Base-by-base conservation (phyloP, 2,329 filamentous ascomycete species). In the Tolypocladium endophyticum region DNA sequence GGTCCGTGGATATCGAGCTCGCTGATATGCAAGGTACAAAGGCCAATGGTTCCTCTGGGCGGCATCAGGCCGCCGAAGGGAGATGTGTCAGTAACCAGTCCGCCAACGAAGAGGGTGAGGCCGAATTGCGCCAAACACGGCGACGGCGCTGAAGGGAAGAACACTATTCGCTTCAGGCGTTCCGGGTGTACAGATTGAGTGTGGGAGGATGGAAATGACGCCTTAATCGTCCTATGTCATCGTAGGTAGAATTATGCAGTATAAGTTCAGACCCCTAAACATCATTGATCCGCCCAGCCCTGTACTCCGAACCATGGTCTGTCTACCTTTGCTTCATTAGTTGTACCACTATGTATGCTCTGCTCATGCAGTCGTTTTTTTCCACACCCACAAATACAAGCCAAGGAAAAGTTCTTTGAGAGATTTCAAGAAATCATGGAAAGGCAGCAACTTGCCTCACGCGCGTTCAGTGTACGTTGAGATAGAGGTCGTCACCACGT, bases 401-500 rank as follows among this genome's bases (percentile, higher is more conserved):
- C 18, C 50, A 53, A 35, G 50, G 20, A 14, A 53, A 53, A 35
- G 2, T 18, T 14, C 9, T 35, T 53, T 56, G 23, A 56, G 23
- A 20, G 58, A 50, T 53, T 33, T 23, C 35, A n/a, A 45, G 18
- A 36, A 30, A 59, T 28, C 14, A 16, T 61, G 25, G 43, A 55
- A 45, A 43, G 20, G 20, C 50, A 8, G 30, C 5, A 20, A 36
- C 18, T 11, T 35, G 30, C 50, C 30, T 54, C 20, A 18, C 12
- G 8, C 16, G 11, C 20, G 11, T 52, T 65, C 62, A 84, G 61
- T 79, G 76, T 62, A 85, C 81, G 64, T 81, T 80, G 64, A 85
- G 67, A 64, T 81, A 87, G 61, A 90, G 67, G 68, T 89, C 86
- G 33, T 87, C 83, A 0, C 87, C 87, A 56, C 84, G 78, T 61